A percentile compares a stretch with the other conserved stretches of the same genome.
These are phyloP conservation scores for Delonix regia DNA, from an alignment of 306 rosid species.

Conservation along the genomic window DNA sequence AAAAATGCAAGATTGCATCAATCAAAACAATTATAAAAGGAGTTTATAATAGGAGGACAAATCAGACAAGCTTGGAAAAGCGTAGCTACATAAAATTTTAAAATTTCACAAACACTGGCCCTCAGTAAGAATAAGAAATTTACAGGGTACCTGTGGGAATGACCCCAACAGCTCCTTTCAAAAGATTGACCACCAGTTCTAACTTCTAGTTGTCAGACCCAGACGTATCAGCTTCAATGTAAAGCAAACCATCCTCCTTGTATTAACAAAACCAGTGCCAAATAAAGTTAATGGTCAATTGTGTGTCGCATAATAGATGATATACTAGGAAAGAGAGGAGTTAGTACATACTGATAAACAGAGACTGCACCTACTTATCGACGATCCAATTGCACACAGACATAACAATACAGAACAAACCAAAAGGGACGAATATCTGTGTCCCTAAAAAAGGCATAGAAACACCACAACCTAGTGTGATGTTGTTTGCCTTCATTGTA, in stretches of 20 bases:
- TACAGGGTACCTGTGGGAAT: slow-evolving; percentile 94
- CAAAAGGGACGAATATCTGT: background rate
- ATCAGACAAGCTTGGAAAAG: background rate
- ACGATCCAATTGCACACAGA: background rate
- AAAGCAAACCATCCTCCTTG: slow-evolving; percentile 79
- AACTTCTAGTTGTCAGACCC: slow-evolving; percentile 83
- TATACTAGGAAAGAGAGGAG: background rate
- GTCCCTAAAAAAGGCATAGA: background rate
- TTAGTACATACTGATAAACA: background rate
- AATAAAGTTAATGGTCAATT: background rate
- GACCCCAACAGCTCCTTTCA: slow-evolving; percentile 92
- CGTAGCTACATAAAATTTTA: background rate
- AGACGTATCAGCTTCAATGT: slow-evolving; percentile 72
- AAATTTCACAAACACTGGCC: background rate
- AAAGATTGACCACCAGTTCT: slow-evolving; percentile 65
- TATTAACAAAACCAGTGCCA: background rate
- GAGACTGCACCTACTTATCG: background rate
- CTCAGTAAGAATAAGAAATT: slow-evolving; percentile 6
- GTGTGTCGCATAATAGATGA: background rate
- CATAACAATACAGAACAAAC: background rate
- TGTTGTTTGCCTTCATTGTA: background rate
- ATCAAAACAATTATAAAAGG: slow-evolving; percentile 5
- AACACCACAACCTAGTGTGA: background rate
- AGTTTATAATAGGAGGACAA: background rate
- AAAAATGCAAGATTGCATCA: background rate